A percentile compares a stretch with the other conserved stretches of the same genome.
phyloP scores from a whole-genome alignment of 2,329 filamentous ascomycete genomes.

The Neofusicoccum kwambonambiense region DNA sequence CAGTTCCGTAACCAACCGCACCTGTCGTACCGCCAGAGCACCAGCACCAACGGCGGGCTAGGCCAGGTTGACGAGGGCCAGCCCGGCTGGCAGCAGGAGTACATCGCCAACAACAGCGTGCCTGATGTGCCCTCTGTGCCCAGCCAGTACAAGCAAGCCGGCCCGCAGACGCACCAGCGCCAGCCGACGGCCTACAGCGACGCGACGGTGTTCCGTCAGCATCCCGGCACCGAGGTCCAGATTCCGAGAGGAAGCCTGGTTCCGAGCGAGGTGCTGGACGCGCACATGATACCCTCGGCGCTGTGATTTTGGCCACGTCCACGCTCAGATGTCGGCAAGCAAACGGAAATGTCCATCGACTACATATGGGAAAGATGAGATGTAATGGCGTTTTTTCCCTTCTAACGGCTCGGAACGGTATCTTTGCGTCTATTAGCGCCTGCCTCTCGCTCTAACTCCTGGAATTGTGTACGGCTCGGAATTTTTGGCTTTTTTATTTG shows the following conservation, averaged over 20 bases:
- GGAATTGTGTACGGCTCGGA: not conserved
- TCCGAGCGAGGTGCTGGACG: conserved; percentile 39
- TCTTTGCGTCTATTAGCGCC: not conserved
- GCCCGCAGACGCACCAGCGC: not conserved
- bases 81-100: not conserved
- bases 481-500: too few species aligned
- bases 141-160: not conserved
- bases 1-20: conserved; percentile 33
- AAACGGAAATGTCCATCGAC: not conserved
- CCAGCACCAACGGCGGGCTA: conserved; percentile 7
- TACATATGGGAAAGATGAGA: not conserved
- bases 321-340: not conserved
- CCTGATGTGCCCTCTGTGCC: conserved; percentile 16
- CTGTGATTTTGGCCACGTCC: conserved; percentile 16
- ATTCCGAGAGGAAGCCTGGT: conserved; percentile 39
- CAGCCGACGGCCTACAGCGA: conserved; percentile 11
- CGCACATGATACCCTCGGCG: conserved; percentile 22
- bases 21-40: conserved; percentile 1
- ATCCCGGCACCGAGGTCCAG: conserved; percentile 40
- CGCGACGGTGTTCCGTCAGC: conserved; percentile 41
- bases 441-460: not conserved
- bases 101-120: not conserved
- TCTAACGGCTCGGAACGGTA: not conserved
- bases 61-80: conserved; percentile 9
- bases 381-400: not conserved